Evolutionary conservation across 2,329 filamentous ascomycete species (phyloP), one percentile per base, ranked within the genome.

Genomic region (Bipolaris victoriae): DNA sequence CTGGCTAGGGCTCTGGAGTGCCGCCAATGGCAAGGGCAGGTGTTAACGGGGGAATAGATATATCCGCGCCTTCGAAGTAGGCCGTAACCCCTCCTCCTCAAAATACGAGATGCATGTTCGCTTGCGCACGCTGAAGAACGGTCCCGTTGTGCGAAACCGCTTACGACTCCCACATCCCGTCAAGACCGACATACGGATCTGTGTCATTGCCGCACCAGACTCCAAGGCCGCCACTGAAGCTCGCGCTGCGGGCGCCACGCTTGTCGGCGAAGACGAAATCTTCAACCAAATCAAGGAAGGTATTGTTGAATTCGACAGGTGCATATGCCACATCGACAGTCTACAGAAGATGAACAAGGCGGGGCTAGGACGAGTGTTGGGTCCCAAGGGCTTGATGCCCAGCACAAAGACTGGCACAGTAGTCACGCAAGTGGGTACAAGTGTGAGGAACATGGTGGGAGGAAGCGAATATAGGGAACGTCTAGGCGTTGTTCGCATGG

Each of bases 81-180:
- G 95, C 71, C 86, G 86, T 51, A 85, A 88, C 47, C 89, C 91
- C 3, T 83, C 84, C 2, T 81, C 83, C 10, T 82, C 88, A 66
- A 98, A 97, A 77, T 99, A 99, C 81, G 95, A 98, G 76, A 70
- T 98, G 49, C 85, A 91, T 69, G 81, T 99, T 68, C 92, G 90
- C 71, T 81, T 99, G 62, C 89, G 89, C 71, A 92, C 94, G 1
- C 83, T 87, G 66, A 94, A 93, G 76, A 93, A 92, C 77, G 92
- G 93, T 0, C 89, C 93, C 16, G 87, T 95, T 7, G 84, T 99
- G 64, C 90, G 93, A 63, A 96, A 91, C 79, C 90, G 91, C 74
- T 84, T 99, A 73, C 88, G 90, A 40, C 88, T 99, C 16, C 95
- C 95, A 0, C 90, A 96, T 77, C 89, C 93, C 4, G 91, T 98